Evolutionary conservation across 2,329 filamentous ascomycete species (phyloP).

Genomic region (Cadophora sp.): DNA sequence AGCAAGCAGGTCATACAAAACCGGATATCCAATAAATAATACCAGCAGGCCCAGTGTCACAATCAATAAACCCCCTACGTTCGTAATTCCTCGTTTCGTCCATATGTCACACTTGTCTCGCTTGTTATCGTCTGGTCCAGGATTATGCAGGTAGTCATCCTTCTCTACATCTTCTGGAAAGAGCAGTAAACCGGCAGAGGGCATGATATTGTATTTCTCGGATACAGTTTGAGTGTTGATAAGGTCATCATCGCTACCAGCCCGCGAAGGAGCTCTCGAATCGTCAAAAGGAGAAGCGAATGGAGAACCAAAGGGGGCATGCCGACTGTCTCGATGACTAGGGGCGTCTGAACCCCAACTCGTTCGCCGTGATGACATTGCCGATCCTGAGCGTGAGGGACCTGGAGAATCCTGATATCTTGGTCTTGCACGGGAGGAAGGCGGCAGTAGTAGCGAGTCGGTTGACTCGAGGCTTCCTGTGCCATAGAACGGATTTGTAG

Average conservation of each 20-base stretch:
- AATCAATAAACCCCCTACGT: slow-evolving; percentile 67
- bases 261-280: slow-evolving; percentile 46
- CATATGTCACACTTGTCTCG: slow-evolving; percentile 69
- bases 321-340: slow-evolving; percentile 56
- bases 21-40: slow-evolving; percentile 73
- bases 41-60: slow-evolving; percentile 66
- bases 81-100: slow-evolving; percentile 67
- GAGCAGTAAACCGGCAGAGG: slow-evolving; percentile 68
- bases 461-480: slow-evolving; percentile 46
- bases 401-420: slow-evolving; percentile 59
- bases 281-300: slow-evolving; percentile 48
- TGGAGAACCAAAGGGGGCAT: slow-evolving; percentile 44
- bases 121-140: slow-evolving; percentile 68
- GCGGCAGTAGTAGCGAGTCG: slow-evolving; percentile 57
- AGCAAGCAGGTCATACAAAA: slow-evolving; percentile 61
- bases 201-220: slow-evolving; percentile 76
- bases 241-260: slow-evolving; percentile 66
- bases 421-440: slow-evolving; percentile 52
- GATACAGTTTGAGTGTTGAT: slow-evolving; percentile 76
- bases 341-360: slow-evolving; percentile 63
- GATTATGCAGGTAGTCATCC: slow-evolving; percentile 75
- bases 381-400: slow-evolving; percentile 52
- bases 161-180: slow-evolving; percentile 78
- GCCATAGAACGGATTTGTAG: slow-evolving; percentile 34
- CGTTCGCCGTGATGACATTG: slow-evolving; percentile 63